phyloP scores from a whole-genome alignment of 1,284 basidiomycete species.

The Melampsora americana region DNA sequence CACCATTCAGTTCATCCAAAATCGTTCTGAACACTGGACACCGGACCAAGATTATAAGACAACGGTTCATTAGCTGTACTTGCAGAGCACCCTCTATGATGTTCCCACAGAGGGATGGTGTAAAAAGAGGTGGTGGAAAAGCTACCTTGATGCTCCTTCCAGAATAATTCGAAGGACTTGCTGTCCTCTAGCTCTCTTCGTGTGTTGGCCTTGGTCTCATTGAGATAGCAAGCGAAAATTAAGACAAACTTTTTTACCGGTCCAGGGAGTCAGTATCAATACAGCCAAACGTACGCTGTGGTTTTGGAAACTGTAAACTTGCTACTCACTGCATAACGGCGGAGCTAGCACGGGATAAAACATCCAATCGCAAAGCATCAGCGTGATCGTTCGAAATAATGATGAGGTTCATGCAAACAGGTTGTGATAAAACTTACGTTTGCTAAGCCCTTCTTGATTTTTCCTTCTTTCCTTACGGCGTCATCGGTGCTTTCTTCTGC shows the following conservation, averaged over 20 bases:
- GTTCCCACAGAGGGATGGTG: background rate
- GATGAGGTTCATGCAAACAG: background rate
- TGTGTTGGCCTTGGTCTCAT: conserved; percentile 71
- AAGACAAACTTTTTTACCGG: conserved; percentile 77
- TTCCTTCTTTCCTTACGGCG: conserved; percentile 28
- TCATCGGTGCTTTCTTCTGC: conserved; percentile 14
- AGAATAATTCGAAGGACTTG: conserved; percentile 44
- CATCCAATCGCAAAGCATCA: conserved; percentile 51
- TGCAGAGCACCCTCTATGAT: too few species aligned
- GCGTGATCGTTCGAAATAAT: conserved; percentile 48
- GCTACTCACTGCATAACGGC: conserved; percentile 67
- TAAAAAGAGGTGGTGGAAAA: background rate
- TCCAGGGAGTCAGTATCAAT: conserved; percentile 43
- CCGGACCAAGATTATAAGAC: background rate
- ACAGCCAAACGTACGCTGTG: background rate
- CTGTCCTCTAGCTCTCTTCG: conserved; percentile 37
- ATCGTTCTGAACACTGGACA: conserved; percentile 84
- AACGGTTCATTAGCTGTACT: background rate
- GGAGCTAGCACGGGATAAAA: conserved; percentile 61
- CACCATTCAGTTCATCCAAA: conserved; percentile 79
- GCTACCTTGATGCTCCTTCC: conserved; percentile 43
- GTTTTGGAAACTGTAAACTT: conserved; percentile 4
- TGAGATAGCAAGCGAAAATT: conserved; percentile 89
- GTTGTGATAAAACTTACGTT: conserved; percentile 71
- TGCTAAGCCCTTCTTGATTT: conserved; percentile 66